A percentile compares a stretch with the other conserved stretches of the same genome.
phyloP scores from a whole-genome alignment of 306 rosid genomes.

The Vicia villosa region DNA sequence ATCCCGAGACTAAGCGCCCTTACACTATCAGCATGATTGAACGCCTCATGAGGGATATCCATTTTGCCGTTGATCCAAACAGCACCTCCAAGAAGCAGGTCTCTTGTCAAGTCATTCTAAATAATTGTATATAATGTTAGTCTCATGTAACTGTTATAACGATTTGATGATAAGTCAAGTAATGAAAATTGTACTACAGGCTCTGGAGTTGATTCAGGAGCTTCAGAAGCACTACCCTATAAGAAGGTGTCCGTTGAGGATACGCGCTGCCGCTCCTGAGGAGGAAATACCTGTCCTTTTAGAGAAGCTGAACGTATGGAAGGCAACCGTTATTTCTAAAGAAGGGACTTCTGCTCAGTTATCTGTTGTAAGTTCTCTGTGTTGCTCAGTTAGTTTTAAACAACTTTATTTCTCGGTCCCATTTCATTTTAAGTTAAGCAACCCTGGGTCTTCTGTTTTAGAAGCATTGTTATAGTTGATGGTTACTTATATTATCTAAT shows the following conservation, averaged over 20 bases:
- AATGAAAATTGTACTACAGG: conserved; percentile 46
- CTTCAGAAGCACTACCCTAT: conserved; percentile 93
- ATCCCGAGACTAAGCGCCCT: conserved; percentile 92
- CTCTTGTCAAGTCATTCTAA: neutral
- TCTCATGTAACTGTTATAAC: conserved; percentile 5
- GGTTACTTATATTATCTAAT: conserved; percentile 24
- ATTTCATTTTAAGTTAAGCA: conserved; percentile 14
- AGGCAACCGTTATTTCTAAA: conserved; percentile 60
- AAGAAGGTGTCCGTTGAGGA: conserved; percentile 84
- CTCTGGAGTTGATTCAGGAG: conserved; percentile 92
- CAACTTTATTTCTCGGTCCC: conserved; percentile 4
- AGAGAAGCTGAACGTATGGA: conserved; percentile 75
- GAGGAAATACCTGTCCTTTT: conserved; percentile 53
- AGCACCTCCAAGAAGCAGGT: conserved; percentile 92
- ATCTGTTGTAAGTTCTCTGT: conserved; percentile 55
- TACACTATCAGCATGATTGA: conserved; percentile 96
- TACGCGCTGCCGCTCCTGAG: conserved; percentile 62
- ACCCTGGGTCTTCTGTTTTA: neutral
- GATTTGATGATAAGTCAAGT: neutral
- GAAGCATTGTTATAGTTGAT: conserved; percentile 15
- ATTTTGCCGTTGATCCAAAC: conserved; percentile 86
- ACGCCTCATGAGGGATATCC: conserved; percentile 85
- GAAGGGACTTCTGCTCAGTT: conserved; percentile 71
- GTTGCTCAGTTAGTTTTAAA: neutral
- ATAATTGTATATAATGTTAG: neutral